These are phyloP conservation scores for Arthrobotrys megalospora DNA, from an alignment of 2,329 filamentous ascomycete species.

Conservation along the genomic window DNA sequence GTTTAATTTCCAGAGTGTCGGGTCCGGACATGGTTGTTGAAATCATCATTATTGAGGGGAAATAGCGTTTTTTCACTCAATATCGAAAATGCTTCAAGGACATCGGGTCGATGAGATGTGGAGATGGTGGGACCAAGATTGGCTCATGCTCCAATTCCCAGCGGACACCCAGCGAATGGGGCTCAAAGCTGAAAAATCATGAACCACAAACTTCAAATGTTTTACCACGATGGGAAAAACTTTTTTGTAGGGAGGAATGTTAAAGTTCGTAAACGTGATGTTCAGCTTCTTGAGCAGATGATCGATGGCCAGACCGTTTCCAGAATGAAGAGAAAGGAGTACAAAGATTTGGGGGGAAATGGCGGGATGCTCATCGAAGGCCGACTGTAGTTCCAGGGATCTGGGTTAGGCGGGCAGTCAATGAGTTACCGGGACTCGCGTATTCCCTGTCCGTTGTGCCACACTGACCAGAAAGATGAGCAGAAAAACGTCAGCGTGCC, in stretches of 20 bases:
- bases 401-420: slow-evolving; percentile 51
- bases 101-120: slow-evolving; percentile 43
- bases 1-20: slow-evolving; percentile 59
- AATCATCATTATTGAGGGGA: slow-evolving; percentile 43
- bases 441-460: slow-evolving; percentile 51
- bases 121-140: slow-evolving; percentile 47
- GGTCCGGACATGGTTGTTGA: slow-evolving; percentile 55
- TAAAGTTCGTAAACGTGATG: slow-evolving; percentile 27
- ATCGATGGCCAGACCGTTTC: slow-evolving; percentile 3
- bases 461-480: slow-evolving; percentile 41
- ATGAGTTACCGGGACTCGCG: slow-evolving; percentile 47
- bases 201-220: slow-evolving; percentile 38
- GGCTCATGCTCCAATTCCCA: slow-evolving; percentile 29
- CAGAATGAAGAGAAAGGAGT: not conserved
- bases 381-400: slow-evolving; percentile 55
- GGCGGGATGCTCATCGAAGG: slow-evolving; percentile 45
- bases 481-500: slow-evolving; percentile 48
- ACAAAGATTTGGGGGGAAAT: not conserved
- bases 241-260: slow-evolving; percentile 15
- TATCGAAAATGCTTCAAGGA: slow-evolving; percentile 40
- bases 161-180: slow-evolving; percentile 9
- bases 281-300: slow-evolving; percentile 18
- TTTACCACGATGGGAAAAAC: slow-evolving; percentile 8
- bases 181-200: slow-evolving; percentile 5
- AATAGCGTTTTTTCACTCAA: slow-evolving; percentile 44